Percentiles rank a stretch among this genome's conserved stretches.
Conservation (phyloP, 305 asterid species). For the Fraxinus sp. region DNA sequence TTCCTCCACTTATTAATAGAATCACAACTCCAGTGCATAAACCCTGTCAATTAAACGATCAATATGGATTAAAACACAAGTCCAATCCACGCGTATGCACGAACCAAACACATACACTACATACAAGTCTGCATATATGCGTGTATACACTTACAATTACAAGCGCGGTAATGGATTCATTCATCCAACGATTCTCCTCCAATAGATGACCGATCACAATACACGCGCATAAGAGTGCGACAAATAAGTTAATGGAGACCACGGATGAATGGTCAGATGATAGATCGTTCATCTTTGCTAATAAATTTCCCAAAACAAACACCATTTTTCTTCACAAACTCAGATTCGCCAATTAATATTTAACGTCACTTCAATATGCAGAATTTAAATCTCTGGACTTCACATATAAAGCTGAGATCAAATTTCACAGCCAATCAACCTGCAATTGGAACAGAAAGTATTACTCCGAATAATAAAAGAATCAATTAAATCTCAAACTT, state of each 20-base stretch:
- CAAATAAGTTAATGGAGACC: constrained; percentile 64
- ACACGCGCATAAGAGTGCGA: constrained; percentile 68
- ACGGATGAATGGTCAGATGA: constrained; percentile 70
- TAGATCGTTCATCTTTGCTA: constrained; percentile 21
- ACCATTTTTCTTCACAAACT: constrained; percentile 34
- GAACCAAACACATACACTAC: not conserved
- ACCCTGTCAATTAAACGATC: constrained; percentile 46
- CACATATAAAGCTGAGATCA: not conserved
- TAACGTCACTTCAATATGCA: not conserved
- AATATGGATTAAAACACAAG: not conserved
- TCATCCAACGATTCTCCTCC: constrained; percentile 82
- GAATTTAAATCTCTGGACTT: not conserved
- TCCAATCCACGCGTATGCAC: not conserved
- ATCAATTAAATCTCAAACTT: not conserved
- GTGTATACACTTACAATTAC: constrained; percentile 51
- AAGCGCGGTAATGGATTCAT: constrained; percentile 81
- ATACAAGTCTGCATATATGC: constrained; percentile 6
- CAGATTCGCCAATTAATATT: constrained; percentile 17
- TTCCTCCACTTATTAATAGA: constrained; percentile 57
- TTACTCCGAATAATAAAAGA: not conserved
- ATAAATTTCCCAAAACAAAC: constrained; percentile 33
- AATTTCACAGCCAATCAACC: not conserved
- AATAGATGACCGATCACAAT: constrained; percentile 80
- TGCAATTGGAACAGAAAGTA: not conserved
- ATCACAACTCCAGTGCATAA: constrained; percentile 62